Percentiles rank a stretch among this genome's conserved stretches.
Evolutionary conservation across 345 rosid species (phyloP).

Genomic region (Streptanthus diversifolius): DNA sequence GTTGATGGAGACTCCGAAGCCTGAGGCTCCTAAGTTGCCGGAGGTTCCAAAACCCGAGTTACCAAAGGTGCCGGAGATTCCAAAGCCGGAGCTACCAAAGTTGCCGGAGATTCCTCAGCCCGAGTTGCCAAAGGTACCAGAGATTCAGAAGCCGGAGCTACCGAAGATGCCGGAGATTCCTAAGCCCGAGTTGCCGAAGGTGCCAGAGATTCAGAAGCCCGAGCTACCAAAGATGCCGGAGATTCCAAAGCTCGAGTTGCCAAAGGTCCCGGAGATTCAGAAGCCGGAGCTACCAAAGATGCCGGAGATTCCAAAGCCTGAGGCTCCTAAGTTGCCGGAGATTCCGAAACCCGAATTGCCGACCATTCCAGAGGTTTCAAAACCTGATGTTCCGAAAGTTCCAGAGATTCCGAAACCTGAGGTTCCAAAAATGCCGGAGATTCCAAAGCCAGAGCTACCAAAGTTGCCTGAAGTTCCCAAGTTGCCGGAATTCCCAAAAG

Average conservation of each 20-base stretch:
- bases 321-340: not conserved
- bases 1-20: not conserved
- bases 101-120: conserved; percentile 16
- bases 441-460: conserved; percentile 1
- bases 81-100: conserved; percentile 1
- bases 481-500: conserved; percentile 31
- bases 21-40: conserved; percentile 5
- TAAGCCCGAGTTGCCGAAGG: not conserved
- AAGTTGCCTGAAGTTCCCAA: conserved; percentile 29
- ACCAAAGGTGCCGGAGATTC: conserved; percentile 11
- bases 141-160: not conserved
- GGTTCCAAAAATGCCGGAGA: conserved; percentile 17
- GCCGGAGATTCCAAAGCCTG: conserved; percentile 8
- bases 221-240: not conserved
- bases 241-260: not conserved
- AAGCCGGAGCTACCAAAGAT: conserved; percentile 17
- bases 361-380: conserved; percentile 2
- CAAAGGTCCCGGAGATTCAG: conserved; percentile 5
- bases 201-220: not conserved
- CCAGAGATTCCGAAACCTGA: conserved; percentile 14
- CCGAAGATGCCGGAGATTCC: conserved; percentile 19
- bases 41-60: not conserved
- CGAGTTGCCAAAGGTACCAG: conserved; percentile 4
- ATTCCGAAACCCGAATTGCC: conserved; percentile 17
- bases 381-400: not conserved